These are phyloP conservation scores for Prorocentrum cordatum DNA, from an alignment of 169 alveolate genomes.

Conservation along the genomic window DNA sequence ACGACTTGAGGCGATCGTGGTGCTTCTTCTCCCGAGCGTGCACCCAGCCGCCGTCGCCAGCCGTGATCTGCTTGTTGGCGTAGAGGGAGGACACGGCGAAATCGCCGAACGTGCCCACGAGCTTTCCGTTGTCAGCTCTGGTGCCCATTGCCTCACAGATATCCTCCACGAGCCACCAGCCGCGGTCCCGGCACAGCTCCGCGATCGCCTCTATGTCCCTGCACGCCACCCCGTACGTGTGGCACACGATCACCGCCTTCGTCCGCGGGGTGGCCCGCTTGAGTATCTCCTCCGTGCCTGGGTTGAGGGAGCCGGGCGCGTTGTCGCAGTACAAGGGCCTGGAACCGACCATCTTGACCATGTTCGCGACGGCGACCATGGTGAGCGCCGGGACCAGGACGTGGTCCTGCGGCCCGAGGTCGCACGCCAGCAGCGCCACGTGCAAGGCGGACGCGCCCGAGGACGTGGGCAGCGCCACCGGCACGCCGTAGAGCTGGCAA, in stretches of 20 bases:
- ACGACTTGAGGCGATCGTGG: constrained; percentile 59
- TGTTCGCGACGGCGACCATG: constrained; percentile 48
- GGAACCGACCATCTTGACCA: constrained; percentile 69
- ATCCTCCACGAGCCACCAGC: constrained; percentile 70
- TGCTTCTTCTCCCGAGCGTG: constrained; percentile 45
- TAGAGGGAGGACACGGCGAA: constrained; percentile 66
- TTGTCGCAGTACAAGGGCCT: constrained; percentile 63
- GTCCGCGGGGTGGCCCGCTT: constrained; percentile 60
- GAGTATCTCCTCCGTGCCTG: constrained; percentile 2
- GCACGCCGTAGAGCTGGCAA: constrained; percentile 12
- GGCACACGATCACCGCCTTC: constrained; percentile 69
- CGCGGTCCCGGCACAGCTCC: constrained; percentile 35
- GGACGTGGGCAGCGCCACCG: constrained; percentile 31
- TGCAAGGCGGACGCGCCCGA: constrained; percentile 63
- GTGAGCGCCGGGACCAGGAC: not conserved
- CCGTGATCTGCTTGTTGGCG: constrained; percentile 70
- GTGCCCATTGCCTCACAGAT: constrained; percentile 71
- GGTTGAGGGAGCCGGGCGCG: constrained; percentile 57
- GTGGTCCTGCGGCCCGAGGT: constrained; percentile 36
- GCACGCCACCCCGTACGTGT: constrained; percentile 67
- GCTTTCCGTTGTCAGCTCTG: constrained; percentile 35
- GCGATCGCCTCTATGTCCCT: constrained; percentile 16
- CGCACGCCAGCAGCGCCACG: constrained; percentile 61
- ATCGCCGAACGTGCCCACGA: constrained; percentile 62
- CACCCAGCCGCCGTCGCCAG: constrained; percentile 72